Conservation (phyloP, 1,139 yeast species). For the Debaryomyces subglobosus region DNA sequence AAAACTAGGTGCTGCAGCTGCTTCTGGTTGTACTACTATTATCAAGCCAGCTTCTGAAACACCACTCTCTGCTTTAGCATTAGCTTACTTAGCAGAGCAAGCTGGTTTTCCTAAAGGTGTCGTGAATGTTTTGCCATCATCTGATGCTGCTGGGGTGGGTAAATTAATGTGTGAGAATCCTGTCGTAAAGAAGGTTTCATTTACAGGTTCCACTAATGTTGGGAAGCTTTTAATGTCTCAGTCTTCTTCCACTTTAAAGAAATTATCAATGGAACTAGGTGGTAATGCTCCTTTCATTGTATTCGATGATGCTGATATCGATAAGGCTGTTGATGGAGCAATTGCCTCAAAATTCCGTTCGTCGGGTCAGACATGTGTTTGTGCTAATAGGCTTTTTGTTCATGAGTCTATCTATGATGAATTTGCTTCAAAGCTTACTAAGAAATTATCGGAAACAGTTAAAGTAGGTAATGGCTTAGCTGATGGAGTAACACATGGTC, state of each 20-base stretch:
- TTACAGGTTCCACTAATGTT: slow-evolving; percentile 88
- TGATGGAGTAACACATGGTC: slow-evolving; percentile 73
- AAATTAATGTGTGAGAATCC: slow-evolving; percentile 69
- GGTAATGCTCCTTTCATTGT: slow-evolving; percentile 94
- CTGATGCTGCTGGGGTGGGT: slow-evolving; percentile 66
- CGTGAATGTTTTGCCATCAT: slow-evolving; percentile 67
- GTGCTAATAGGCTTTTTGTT: slow-evolving; percentile 80
- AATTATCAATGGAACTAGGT: slow-evolving; percentile 84
- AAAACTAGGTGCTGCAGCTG: slow-evolving; percentile 87
- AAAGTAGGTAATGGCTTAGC: slow-evolving; percentile 78
- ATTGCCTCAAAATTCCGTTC: slow-evolving; percentile 61
- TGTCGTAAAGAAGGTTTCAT: slow-evolving; percentile 72
- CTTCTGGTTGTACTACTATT: slow-evolving; percentile 91
- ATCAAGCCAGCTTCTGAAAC: slow-evolving; percentile 91
- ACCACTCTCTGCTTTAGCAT: slow-evolving; percentile 82
- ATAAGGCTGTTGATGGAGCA: slow-evolving; percentile 75
- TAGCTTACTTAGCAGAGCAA: slow-evolving; percentile 69
- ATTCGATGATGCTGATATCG: slow-evolving; percentile 80
- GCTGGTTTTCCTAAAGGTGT: slow-evolving; percentile 92
- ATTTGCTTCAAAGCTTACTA: slow-evolving; percentile 45
- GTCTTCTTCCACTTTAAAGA: slow-evolving; percentile 76
- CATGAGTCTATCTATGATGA: slow-evolving; percentile 73
- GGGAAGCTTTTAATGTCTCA: slow-evolving; percentile 82
- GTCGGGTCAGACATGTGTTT: slow-evolving; percentile 91
- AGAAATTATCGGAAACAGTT: slow-evolving; percentile 51